These are phyloP conservation scores for Fragaria vesca DNA, from an alignment of 306 rosid genomes.

Conservation along the genomic window DNA sequence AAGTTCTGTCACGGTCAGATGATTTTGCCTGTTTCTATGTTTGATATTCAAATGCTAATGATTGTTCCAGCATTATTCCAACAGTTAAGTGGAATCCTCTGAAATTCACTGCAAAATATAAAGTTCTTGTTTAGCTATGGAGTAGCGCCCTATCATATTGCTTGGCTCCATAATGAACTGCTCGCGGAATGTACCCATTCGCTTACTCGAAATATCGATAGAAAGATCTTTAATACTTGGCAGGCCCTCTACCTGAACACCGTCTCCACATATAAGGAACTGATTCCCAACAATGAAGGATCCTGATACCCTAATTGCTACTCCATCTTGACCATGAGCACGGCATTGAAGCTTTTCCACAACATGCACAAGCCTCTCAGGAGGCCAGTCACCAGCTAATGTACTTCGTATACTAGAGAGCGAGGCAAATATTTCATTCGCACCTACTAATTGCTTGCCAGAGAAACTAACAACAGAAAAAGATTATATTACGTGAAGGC, in stretches of 20 bases:
- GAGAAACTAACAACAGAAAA: conserved; percentile 56
- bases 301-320: conserved; percentile 90
- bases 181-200: conserved; percentile 90
- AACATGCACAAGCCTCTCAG: conserved; percentile 85
- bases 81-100: background rate
- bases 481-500: background rate
- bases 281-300: conserved; percentile 85
- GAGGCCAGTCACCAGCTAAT: conserved; percentile 88
- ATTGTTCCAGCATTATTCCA: background rate
- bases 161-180: conserved; percentile 83
- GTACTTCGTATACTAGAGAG: conserved; percentile 69
- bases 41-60: background rate
- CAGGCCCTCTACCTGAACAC: conserved; percentile 88
- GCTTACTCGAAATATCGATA: conserved; percentile 62
- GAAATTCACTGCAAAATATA: conserved; percentile 55
- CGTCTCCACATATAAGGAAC: conserved; percentile 96
- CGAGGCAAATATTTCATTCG: conserved; percentile 48
- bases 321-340: conserved; percentile 67
- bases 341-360: conserved; percentile 91
- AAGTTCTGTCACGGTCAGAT: background rate
- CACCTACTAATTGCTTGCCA: conserved; percentile 64
- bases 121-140: conserved; percentile 75
- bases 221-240: conserved; percentile 84
- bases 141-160: conserved; percentile 66
- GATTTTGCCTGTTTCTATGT: background rate